Evolutionary conservation across 2,329 filamentous ascomycete species (phyloP), one percentile per base, ranked within the genome.

Genomic region (Monilinia fructigena): DNA sequence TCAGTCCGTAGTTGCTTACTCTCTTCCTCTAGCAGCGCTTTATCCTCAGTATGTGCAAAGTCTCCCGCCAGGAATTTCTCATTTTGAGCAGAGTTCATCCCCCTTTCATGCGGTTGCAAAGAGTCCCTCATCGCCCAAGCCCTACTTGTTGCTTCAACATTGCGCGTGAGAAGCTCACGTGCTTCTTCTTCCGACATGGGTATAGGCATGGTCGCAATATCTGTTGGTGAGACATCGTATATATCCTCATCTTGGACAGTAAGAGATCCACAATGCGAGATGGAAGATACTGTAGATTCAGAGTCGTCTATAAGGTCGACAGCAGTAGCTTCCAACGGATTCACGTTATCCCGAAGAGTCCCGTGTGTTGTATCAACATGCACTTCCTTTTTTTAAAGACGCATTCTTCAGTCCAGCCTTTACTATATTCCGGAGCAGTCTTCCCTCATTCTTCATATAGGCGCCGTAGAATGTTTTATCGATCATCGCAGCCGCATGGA

Each of bases 381-480:
- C 23, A 64, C 58, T 45, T 38, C 55, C 4, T 16, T 48, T 31
- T 31, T 65, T 53, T 20, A 66, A 70, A 23, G 66, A 59, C 23
- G 65, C 63, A 35, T 68, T 65, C 63, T 53, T 69, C 28, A 67
- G 66, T 14, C 71, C 68, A 10, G 69, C 71, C 58, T 69, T 72
- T 45, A 76, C 67, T 38, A 78, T 66, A 23, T 70, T 74, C 59
- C 71, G 71, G 58, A 76, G 69, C 14, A 83, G 71, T 14, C 68
- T 70, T 2, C 79, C 74, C 70, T 83, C 80, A 64, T 83, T 77
- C 53, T 76, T 76, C 72, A 82, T 80, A 65, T 81, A 83, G 2
- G 79, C 78, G 8, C 76, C 75, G 50, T 82, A 83, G 68, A 82
- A 82, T 4, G 72, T 73, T 52, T 76, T 77, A 67, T 77, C 81